Percentiles rank a stretch among this genome's conserved stretches.
phyloP scores from a whole-genome alignment of 2,329 filamentous ascomycete genomes.

The Penicillium sp. region DNA sequence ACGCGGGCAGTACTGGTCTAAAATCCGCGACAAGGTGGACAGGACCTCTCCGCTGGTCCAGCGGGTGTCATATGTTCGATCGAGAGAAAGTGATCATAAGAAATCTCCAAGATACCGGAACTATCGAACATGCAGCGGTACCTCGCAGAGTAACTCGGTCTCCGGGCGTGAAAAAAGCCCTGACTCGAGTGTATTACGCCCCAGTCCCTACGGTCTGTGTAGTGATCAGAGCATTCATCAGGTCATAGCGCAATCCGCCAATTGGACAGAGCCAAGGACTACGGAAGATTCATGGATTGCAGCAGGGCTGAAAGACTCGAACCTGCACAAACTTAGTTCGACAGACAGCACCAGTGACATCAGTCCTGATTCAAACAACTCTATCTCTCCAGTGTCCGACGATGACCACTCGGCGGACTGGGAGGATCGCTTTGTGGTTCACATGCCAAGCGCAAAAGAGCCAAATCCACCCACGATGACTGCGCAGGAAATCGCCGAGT shows the following conservation, averaged over 20 bases:
- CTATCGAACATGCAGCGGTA: conserved; percentile 17
- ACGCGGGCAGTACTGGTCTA: conserved; percentile 25
- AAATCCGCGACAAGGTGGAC: conserved; percentile 22
- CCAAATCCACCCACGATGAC: conserved; percentile 39
- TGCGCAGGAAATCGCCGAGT: conserved; percentile 34
- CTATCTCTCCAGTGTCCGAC: conserved; percentile 27
- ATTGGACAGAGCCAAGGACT: conserved; percentile 24
- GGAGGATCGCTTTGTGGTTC: conserved; percentile 39
- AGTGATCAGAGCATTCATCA: too few relatives aligned
- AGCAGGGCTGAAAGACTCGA: conserved; percentile 22
- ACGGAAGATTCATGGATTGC: conserved; percentile 34
- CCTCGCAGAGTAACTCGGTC: conserved; percentile 4
- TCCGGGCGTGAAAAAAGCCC: conserved; percentile 26
- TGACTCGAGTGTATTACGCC: conserved; percentile 34
- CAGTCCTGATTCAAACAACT: conserved; percentile 23
- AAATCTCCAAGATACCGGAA: conserved; percentile 16
- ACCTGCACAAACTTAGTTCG: conserved; percentile 13
- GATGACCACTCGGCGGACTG: conserved; percentile 29
- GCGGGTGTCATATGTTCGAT: conserved; percentile 8
- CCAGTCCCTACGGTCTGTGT: conserved; percentile 18
- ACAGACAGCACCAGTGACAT: conserved; percentile 21
- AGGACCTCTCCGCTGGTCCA: conserved; percentile 18
- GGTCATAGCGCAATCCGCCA: too few relatives aligned
- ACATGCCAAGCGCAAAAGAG: conserved; percentile 40
- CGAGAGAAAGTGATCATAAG: conserved; percentile 19